phyloP scores from a whole-genome alignment of 805 yeast species.

The Novakomyces olei region DNA sequence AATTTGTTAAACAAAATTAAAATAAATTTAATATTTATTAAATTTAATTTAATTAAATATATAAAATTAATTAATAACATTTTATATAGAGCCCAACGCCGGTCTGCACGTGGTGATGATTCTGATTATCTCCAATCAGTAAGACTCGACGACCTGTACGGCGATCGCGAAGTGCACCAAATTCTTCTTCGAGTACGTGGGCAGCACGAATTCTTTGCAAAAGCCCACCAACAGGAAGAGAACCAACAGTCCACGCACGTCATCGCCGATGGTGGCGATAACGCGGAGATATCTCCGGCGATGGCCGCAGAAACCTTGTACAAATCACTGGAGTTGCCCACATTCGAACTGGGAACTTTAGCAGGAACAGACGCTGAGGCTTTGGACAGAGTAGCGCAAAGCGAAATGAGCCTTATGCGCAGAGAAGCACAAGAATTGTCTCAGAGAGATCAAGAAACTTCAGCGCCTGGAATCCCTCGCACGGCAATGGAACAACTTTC shows the following conservation, averaged over 20 bases:
- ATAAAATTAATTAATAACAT: background rate
- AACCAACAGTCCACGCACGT: too few species aligned
- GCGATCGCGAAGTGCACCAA: too few species aligned
- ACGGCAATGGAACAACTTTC: constrained; percentile 28
- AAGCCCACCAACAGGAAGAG: too few species aligned
- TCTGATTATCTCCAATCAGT: background rate
- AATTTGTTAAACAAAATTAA: too few species aligned
- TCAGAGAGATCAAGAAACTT: too few species aligned
- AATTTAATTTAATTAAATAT: background rate
- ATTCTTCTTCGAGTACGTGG: too few species aligned
- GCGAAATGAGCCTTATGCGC: constrained; percentile 8
- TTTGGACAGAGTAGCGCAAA: constrained; percentile 7
- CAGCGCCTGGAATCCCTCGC: constrained; percentile 5
- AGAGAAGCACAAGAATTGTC: constrained; percentile 7
- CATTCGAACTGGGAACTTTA: constrained; percentile 2
- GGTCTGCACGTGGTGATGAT: background rate
- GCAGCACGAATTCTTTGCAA: too few species aligned
- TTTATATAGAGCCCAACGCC: background rate
- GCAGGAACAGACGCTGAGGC: constrained; percentile 7
- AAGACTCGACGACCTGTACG: background rate
- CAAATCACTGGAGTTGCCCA: background rate
- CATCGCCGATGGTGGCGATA: too few species aligned
- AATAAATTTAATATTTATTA: too few species aligned
- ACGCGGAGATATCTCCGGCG: too few species aligned
- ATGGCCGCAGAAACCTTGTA: background rate